Percentiles rank a stretch among this genome's conserved stretches.
These are phyloP conservation scores for Leccinum variicolor DNA, from an alignment of 768 basidiomycete species.

Conservation along the genomic window DNA sequence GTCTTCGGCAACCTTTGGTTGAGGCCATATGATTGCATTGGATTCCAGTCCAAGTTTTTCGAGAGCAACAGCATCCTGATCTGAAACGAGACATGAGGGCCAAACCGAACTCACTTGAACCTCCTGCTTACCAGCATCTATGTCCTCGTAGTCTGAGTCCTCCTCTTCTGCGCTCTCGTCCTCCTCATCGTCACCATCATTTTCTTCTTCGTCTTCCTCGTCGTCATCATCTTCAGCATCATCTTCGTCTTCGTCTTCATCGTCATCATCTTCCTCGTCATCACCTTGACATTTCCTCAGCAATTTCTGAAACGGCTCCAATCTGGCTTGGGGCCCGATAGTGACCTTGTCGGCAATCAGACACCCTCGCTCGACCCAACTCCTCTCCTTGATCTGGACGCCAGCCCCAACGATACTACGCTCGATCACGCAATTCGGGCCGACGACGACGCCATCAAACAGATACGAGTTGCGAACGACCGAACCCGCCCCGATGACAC, in stretches of 20 bases:
- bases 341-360: conserved; percentile 80
- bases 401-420: conserved; percentile 79
- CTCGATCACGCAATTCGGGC: conserved; percentile 66
- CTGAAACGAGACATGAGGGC: conserved; percentile 30
- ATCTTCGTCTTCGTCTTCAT: conserved; percentile 30
- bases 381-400: conserved; percentile 67
- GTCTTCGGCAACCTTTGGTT: conserved; percentile 52
- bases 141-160: conserved; percentile 66
- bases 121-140: conserved; percentile 56
- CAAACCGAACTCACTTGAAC: not conserved
- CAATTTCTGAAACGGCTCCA: conserved; percentile 71
- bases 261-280: conserved; percentile 34
- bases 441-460: conserved; percentile 74
- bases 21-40: conserved; percentile 82
- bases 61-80: conserved; percentile 43
- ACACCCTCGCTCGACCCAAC: conserved; percentile 68
- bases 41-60: conserved; percentile 61
- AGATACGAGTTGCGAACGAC: conserved; percentile 76
- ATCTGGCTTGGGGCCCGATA: conserved; percentile 66
- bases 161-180: conserved; percentile 29
- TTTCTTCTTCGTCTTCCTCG: conserved; percentile 7
- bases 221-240: conserved; percentile 18
- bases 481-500: conserved; percentile 67
- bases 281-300: conserved; percentile 46
- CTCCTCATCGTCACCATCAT: conserved; percentile 26